Conservation (phyloP, 768 basidiomycete genomes). For the Kwoniella europaea region DNA sequence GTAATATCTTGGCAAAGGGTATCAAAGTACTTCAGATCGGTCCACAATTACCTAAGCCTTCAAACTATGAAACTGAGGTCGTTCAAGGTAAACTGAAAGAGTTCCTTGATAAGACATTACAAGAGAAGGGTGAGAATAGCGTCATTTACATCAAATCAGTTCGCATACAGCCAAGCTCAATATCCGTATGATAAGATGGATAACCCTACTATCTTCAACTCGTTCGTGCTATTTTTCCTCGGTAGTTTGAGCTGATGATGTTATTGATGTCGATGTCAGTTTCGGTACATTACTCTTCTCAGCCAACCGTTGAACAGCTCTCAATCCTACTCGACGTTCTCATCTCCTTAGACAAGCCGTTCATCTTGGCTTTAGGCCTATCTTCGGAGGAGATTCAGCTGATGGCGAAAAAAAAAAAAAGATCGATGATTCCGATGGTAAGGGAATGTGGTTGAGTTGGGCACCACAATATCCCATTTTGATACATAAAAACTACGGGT, state of each 20-base stretch:
- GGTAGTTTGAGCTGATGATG: not conserved
- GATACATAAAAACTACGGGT: constrained; percentile 25
- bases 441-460: constrained; percentile 20
- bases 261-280: constrained; percentile 4
- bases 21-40: constrained; percentile 13
- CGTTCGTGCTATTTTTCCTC: no score
- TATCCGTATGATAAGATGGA: no score
- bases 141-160: constrained; percentile 29
- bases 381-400: constrained; percentile 9
- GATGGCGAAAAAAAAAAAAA: constrained; percentile 11
- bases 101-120: constrained; percentile 15
- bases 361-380: constrained; percentile 23
- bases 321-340: constrained; percentile 26
- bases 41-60: constrained; percentile 18
- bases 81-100: constrained; percentile 8
- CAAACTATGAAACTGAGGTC: constrained; percentile 1
- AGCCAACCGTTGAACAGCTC: constrained; percentile 18
- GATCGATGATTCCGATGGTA: constrained; percentile 16
- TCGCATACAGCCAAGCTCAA: no score
- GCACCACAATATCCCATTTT: constrained; percentile 27
- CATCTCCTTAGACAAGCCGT: constrained; percentile 6
- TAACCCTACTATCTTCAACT: no score
- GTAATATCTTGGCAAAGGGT: not conserved
- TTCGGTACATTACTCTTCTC: constrained; percentile 28
- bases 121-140: constrained; percentile 10